phyloP scores from a whole-genome alignment of 1,284 basidiomycete species.

The Coniferiporia weirii region DNA sequence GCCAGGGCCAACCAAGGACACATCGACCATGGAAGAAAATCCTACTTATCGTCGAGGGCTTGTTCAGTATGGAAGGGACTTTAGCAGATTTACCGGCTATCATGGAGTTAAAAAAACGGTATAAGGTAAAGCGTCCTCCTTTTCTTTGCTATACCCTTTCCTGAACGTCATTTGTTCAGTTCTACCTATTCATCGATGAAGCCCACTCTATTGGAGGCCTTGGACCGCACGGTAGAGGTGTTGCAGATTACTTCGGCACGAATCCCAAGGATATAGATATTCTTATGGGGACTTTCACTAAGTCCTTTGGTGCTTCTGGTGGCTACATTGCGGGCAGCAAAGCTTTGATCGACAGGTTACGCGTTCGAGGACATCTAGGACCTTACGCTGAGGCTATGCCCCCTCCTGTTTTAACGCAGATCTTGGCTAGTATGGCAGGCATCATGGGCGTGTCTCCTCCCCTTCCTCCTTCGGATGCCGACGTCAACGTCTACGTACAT shows the following conservation, averaged over 20 bases:
- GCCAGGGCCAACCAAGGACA: slow-evolving; percentile 95
- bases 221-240: slow-evolving; percentile 90
- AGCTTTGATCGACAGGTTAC: slow-evolving; percentile 75
- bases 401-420: slow-evolving; percentile 88
- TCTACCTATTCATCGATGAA: slow-evolving; percentile 95
- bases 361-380: slow-evolving; percentile 79
- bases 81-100: slow-evolving; percentile 82
- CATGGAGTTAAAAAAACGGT: slow-evolving; percentile 87
- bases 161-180: slow-evolving; percentile 43
- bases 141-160: not conserved
- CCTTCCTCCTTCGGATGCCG: slow-evolving; percentile 31
- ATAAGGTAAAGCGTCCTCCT: slow-evolving; percentile 65
- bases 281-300: slow-evolving; percentile 99
- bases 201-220: slow-evolving; percentile 97
- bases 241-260: slow-evolving; percentile 92
- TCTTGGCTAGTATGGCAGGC: slow-evolving; percentile 89
- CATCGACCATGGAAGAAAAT: slow-evolving; percentile 99
- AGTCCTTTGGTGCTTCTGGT: slow-evolving; percentile 96
- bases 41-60: slow-evolving; percentile 88
- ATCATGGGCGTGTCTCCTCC: slow-evolving; percentile 86
- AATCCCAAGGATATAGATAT: slow-evolving; percentile 83
- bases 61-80: slow-evolving; percentile 98
- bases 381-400: slow-evolving; percentile 90
- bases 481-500: slow-evolving; percentile 34
- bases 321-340: slow-evolving; percentile 92